phyloP scores from a whole-genome alignment of 192 early-diverging fungal species.

The Lunasporangiospora selenospora region DNA sequence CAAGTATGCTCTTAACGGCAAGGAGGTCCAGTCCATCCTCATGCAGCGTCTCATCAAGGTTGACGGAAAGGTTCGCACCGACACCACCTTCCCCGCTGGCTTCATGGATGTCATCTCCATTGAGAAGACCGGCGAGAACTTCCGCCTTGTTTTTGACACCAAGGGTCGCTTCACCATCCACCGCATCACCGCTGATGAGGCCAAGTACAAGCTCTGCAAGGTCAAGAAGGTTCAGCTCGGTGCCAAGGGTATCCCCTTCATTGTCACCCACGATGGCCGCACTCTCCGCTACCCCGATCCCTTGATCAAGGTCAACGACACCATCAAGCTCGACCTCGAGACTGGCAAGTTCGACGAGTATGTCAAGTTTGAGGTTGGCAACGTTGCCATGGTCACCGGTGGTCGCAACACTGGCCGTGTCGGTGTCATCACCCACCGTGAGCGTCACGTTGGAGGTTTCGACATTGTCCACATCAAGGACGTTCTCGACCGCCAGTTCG shows the following conservation, averaged over 20 bases:
- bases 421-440: slow-evolving; percentile 95
- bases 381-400: slow-evolving; percentile 97
- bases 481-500: slow-evolving; percentile 91
- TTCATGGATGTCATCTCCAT: slow-evolving; percentile 88
- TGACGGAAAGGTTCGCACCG: slow-evolving; percentile 98
- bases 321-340: slow-evolving; percentile 96
- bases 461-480: slow-evolving; percentile 99
- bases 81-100: slow-evolving; percentile 95
- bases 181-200: slow-evolving; percentile 97
- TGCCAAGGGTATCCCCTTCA: slow-evolving; percentile 93
- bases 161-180: slow-evolving; percentile 99
- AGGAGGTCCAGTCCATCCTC: slow-evolving; percentile 95
- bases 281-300: slow-evolving; percentile 99
- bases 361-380: slow-evolving; percentile 98
- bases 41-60: slow-evolving; percentile 99
- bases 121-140: slow-evolving; percentile 53
- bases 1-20: slow-evolving; percentile 98
- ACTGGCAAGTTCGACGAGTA: slow-evolving; percentile 90
- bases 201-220: slow-evolving; percentile 99
- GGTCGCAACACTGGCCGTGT: slow-evolving; percentile 99
- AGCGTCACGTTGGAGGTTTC: slow-evolving; percentile 97
- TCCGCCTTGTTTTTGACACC: slow-evolving; percentile 97
- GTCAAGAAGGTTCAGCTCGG: slow-evolving; percentile 95
- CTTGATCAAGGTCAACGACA: slow-evolving; percentile 99
- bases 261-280: slow-evolving; percentile 99